phyloP scores from a whole-genome alignment of 1,139 yeast genomes.

The Scheffersomyces stambukii region DNA sequence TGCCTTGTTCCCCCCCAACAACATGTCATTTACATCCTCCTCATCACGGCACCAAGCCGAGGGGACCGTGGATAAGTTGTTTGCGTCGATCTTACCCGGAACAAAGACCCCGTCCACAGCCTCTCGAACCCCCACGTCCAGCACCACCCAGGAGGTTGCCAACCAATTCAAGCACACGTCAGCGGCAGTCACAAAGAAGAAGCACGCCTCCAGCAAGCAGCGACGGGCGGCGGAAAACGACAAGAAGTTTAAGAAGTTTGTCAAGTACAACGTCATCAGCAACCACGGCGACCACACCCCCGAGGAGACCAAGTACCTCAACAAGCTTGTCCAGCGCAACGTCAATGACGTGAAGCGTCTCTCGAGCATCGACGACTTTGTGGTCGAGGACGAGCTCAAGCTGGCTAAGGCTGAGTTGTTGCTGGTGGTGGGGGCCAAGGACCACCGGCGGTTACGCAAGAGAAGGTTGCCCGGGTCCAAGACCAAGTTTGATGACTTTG shows the following conservation, averaged over 20 bases:
- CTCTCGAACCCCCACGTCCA: slow-evolving; percentile 7
- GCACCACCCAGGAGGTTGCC: slow-evolving; percentile 20
- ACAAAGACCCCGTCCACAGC: slow-evolving; percentile 21
- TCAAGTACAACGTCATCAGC: slow-evolving; percentile 49
- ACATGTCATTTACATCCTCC: slow-evolving; percentile 27
- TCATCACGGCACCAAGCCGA: slow-evolving; percentile 32
- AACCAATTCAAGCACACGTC: slow-evolving; percentile 17
- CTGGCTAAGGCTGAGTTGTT: slow-evolving; percentile 38
- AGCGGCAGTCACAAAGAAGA: slow-evolving; percentile 18
- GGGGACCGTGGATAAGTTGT: slow-evolving; percentile 38
- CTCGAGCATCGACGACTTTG: slow-evolving; percentile 44
- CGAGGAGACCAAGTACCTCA: slow-evolving; percentile 47
- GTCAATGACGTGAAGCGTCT: slow-evolving; percentile 39
- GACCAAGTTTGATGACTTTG: slow-evolving; percentile 28
- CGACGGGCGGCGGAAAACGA: slow-evolving; percentile 32
- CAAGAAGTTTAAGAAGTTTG: slow-evolving; percentile 41
- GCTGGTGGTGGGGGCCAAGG: slow-evolving; percentile 22
- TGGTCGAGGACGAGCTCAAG: slow-evolving; percentile 39
- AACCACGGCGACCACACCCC: slow-evolving; percentile 30
- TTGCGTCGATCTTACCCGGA: slow-evolving; percentile 39
- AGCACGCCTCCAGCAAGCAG: slow-evolving; percentile 26
- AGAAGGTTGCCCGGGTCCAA: slow-evolving; percentile 13
- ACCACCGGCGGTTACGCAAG: slow-evolving; percentile 22
- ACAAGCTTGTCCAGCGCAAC: slow-evolving; percentile 47
- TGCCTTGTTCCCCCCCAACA: not conserved